Conservation (phyloP, 495 filamentous ascomycete species). For the Wilcoxina mikolae region DNA sequence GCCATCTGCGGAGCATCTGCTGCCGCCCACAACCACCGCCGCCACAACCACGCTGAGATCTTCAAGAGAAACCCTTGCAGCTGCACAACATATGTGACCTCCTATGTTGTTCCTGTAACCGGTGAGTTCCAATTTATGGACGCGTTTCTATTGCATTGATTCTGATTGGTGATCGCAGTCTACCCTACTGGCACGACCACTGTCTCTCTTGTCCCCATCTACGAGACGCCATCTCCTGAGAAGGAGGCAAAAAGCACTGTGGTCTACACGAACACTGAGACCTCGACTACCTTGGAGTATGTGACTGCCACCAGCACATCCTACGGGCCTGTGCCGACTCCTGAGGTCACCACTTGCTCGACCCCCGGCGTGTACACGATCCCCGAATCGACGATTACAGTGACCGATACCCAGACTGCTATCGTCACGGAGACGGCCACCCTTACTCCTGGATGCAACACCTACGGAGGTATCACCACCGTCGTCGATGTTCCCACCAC, state of each 20-base stretch:
- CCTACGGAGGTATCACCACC: slow-evolving; percentile 63
- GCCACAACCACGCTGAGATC: slow-evolving; percentile 41
- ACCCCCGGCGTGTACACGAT: slow-evolving; percentile 67
- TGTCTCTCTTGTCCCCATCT: slow-evolving; percentile 8
- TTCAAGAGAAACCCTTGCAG: slow-evolving; percentile 36
- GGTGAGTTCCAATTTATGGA: background rate
- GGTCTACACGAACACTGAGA: slow-evolving; percentile 5
- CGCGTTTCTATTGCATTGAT: slow-evolving; percentile 3
- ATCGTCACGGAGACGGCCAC: slow-evolving; percentile 48
- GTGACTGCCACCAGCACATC: background rate
- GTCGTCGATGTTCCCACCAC: slow-evolving; percentile 55
- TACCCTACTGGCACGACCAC: background rate
- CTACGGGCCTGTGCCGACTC: slow-evolving; percentile 44
- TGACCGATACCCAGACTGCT: slow-evolving; percentile 52
- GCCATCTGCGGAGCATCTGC: slow-evolving; percentile 48
- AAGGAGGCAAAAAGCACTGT: slow-evolving; percentile 18
- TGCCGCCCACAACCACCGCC: slow-evolving; percentile 40
- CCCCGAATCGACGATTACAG: slow-evolving; percentile 56
- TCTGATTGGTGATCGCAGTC: background rate
- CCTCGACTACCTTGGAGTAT: background rate
- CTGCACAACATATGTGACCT: slow-evolving; percentile 56
- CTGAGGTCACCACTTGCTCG: slow-evolving; percentile 49
- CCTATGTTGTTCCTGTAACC: slow-evolving; percentile 26
- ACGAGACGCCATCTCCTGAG: slow-evolving; percentile 3
- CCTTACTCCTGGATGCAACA: slow-evolving; percentile 52